Evolutionary conservation across 179 eudicot genomes (phyloP).

Genomic region (Vitellaria paradoxa): DNA sequence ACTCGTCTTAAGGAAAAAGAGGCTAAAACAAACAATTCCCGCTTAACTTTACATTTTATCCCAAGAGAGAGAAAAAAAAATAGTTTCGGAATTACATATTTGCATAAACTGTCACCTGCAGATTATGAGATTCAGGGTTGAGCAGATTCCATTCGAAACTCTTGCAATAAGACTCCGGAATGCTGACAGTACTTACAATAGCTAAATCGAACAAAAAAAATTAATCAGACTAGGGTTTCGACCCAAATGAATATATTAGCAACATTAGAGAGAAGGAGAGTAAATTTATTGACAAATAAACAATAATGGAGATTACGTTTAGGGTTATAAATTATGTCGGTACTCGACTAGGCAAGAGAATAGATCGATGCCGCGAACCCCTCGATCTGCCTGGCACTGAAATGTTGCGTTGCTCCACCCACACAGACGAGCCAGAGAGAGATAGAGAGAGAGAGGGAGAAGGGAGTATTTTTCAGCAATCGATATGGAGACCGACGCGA

Average conservation of each 20-base stretch:
- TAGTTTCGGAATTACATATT: neutral
- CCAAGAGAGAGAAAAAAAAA: neutral
- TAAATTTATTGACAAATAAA: neutral
- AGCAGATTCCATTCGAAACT: neutral
- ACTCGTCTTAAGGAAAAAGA: neutral
- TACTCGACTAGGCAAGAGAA: neutral
- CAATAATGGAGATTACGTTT: neutral
- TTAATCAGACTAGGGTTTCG: conserved; percentile 7
- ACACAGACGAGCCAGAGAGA: neutral
- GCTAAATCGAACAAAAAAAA: too few relatives aligned
- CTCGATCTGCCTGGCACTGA: neutral
- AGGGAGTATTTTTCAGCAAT: too few relatives aligned
- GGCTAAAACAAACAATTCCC: neutral
- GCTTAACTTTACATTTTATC: neutral
- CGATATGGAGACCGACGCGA: too few relatives aligned
- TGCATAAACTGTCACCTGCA: neutral
- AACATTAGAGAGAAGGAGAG: neutral
- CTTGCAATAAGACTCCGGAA: neutral
- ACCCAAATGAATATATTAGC: neutral
- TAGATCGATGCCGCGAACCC: neutral
- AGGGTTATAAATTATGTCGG: neutral
- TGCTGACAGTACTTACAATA: neutral
- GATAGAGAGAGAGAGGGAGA: neutral
- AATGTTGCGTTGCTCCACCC: neutral
- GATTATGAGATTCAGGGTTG: neutral